A percentile compares a stretch with the other conserved stretches of the same genome.
Conservation (phyloP, 768 basidiomycete species). For the Exidia glandulosa region DNA sequence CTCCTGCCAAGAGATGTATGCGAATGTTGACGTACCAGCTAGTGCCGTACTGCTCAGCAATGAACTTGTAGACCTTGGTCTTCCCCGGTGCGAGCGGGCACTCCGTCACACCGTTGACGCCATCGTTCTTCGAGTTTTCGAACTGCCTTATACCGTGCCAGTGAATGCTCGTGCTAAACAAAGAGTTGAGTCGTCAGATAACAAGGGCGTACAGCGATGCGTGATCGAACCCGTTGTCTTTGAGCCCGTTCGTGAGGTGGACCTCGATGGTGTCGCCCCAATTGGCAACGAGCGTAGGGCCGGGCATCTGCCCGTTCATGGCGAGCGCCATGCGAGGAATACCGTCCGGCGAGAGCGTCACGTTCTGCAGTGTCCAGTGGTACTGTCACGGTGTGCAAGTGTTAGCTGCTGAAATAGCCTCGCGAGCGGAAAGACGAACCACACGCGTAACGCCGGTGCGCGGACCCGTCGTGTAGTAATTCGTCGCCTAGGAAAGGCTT, state of each 20-base stretch:
- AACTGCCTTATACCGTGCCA: neutral
- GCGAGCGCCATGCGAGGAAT: neutral
- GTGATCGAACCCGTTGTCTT: neutral
- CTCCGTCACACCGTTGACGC: neutral
- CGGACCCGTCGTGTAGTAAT: neutral
- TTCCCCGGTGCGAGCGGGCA: neutral
- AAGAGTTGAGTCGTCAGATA: neutral
- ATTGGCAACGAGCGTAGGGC: neutral
- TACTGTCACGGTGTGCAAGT: neutral
- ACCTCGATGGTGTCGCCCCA: neutral
- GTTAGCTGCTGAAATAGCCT: too few relatives aligned
- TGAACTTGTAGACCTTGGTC: neutral
- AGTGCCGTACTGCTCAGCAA: neutral
- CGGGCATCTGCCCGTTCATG: neutral
- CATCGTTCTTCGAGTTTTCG: neutral
- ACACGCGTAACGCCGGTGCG: neutral
- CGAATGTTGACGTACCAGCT: too few relatives aligned
- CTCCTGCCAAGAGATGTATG: neutral
- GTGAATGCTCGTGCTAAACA: neutral
- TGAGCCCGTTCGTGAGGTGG: neutral
- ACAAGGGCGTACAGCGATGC: too few relatives aligned
- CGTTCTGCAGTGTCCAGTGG: neutral
- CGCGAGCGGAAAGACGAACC: too few relatives aligned
- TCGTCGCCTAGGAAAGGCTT: neutral
- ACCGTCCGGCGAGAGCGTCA: neutral